Evolutionary conservation across 345 rosid species (phyloP).

Genomic region (Excoecaria cochinchinensis): DNA sequence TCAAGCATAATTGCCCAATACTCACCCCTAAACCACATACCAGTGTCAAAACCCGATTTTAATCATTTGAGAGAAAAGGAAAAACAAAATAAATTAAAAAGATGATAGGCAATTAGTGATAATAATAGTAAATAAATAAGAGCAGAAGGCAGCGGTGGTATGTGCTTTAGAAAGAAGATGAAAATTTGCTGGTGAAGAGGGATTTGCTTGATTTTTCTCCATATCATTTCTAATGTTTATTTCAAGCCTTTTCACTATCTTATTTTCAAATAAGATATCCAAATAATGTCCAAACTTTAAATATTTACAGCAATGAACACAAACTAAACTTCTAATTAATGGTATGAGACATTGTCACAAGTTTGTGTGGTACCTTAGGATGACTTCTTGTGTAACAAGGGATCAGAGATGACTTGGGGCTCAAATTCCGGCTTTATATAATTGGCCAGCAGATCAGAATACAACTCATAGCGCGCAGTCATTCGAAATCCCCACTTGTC

Average conservation of each 20-base stretch:
- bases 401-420: conserved; percentile 77
- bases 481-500: conserved; percentile 95
- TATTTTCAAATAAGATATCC: not conserved
- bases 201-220: not conserved
- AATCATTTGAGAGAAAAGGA: too few species aligned
- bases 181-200: not conserved
- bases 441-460: conserved; percentile 51
- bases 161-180: too few species aligned
- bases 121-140: not conserved
- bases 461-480: conserved; percentile 80
- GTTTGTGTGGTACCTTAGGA: conserved; percentile 19
- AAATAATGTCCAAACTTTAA: not conserved
- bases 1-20: too few species aligned
- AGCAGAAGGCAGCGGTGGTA: not conserved
- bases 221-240: not conserved
- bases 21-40: too few species aligned
- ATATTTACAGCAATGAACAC: conserved; percentile 1
- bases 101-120: too few species aligned
- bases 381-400: conserved; percentile 60
- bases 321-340: not conserved
- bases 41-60: too few species aligned
- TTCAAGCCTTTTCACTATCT: not conserved
- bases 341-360: conserved; percentile 2
- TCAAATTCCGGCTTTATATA: conserved; percentile 72
- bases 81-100: too few species aligned